Percentiles rank a stretch among this genome's conserved stretches.
phyloP scores from a whole-genome alignment of 2,329 filamentous ascomycete species.

The Arthrocladium fulminans region DNA sequence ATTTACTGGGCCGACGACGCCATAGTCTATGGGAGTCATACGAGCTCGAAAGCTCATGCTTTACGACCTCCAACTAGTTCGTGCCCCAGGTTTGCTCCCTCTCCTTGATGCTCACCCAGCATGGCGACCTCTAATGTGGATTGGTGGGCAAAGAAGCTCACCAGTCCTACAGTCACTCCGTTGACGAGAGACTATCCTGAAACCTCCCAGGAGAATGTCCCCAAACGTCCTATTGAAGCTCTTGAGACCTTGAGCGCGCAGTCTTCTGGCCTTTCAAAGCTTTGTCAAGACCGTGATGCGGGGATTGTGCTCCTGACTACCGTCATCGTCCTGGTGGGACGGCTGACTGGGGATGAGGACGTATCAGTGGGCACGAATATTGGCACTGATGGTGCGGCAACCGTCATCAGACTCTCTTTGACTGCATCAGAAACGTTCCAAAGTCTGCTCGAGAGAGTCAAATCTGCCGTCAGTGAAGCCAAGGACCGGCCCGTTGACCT shows the following conservation, averaged over 20 bases:
- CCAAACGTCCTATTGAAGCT: slow-evolving; percentile 33
- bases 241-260: slow-evolving; percentile 34
- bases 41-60: not conserved
- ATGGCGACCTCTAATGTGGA: slow-evolving; percentile 28
- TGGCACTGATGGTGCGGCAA: slow-evolving; percentile 36
- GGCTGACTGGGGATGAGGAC: slow-evolving; percentile 42
- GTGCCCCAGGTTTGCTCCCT: not conserved
- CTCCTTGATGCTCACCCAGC: not conserved
- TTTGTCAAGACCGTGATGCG: slow-evolving; percentile 28
- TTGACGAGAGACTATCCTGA: slow-evolving; percentile 39
- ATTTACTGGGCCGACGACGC: not conserved
- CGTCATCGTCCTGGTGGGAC: slow-evolving; percentile 36
- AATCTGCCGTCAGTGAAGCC: slow-evolving; percentile 20
- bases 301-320: slow-evolving; percentile 38
- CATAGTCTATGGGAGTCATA: not conserved
- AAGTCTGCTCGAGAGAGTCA: slow-evolving; percentile 32
- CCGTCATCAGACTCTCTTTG: slow-evolving; percentile 37
- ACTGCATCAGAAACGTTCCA: slow-evolving; percentile 33
- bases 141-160: slow-evolving; percentile 34
- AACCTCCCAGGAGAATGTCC: slow-evolving; percentile 25
- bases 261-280: slow-evolving; percentile 31
- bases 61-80: too few species aligned
- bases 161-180: slow-evolving; percentile 36
- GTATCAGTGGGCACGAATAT: slow-evolving; percentile 39
- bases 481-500: slow-evolving; percentile 12